Conservation (phyloP, 2,329 filamentous ascomycete genomes). For the Blastomyces emzantsi region DNA sequence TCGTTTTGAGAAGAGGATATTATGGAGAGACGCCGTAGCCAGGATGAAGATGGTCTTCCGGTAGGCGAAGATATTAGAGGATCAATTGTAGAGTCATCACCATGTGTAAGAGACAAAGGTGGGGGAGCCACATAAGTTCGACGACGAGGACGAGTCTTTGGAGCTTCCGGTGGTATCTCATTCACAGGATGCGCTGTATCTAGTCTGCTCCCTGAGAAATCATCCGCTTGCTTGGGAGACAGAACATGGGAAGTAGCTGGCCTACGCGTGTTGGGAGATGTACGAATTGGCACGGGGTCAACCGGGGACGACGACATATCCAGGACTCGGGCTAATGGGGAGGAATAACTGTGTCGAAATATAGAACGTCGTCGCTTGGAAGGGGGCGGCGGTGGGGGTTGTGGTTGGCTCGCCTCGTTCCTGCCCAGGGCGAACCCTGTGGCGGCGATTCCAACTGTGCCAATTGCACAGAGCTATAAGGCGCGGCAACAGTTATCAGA, state of each 20-base stretch:
- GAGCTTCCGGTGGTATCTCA: constrained; percentile 16
- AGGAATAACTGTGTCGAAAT: constrained; percentile 9
- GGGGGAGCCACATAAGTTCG: constrained; percentile 29
- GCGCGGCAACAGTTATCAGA: constrained; percentile 11
- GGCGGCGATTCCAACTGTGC: constrained; percentile 53
- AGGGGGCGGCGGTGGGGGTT: constrained; percentile 10
- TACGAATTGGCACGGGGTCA: constrained; percentile 3
- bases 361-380: constrained; percentile 10
- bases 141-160: constrained; percentile 26
- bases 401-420: constrained; percentile 30
- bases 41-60: constrained; percentile 41
- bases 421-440: constrained; percentile 51
- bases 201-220: background rate
- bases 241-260: background rate
- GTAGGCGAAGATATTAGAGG: constrained; percentile 20
- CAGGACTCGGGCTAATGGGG: constrained; percentile 7
- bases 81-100: constrained; percentile 23
- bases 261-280: background rate
- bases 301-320: constrained; percentile 14
- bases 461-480: constrained; percentile 53
- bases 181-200: constrained; percentile 5
- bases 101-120: constrained; percentile 18
- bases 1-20: constrained; percentile 41
- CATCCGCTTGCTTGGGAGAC: background rate
- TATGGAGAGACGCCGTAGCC: constrained; percentile 49